Evolutionary conservation across 2,329 filamentous ascomycete genomes (phyloP).

Genomic region (Microsporum canis): DNA sequence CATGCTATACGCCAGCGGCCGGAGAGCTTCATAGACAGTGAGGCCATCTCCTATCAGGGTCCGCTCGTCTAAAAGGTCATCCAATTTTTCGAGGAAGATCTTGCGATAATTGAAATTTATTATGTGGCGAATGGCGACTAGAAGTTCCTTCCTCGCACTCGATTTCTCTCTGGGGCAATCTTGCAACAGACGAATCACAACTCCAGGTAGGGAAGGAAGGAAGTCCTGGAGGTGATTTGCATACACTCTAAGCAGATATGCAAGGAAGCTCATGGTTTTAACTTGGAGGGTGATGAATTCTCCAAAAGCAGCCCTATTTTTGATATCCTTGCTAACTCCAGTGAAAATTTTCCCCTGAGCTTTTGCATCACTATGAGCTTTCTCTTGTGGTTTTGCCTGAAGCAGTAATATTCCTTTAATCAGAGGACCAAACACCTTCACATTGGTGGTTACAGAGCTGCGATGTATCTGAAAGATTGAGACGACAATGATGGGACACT

Average conservation of each 20-base stretch:
- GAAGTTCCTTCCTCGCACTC: slow-evolving; percentile 79
- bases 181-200: slow-evolving; percentile 80
- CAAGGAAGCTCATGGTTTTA: slow-evolving; percentile 97
- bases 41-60: slow-evolving; percentile 91
- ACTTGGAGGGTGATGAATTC: slow-evolving; percentile 97
- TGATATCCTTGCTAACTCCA: slow-evolving; percentile 85
- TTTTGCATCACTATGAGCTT: slow-evolving; percentile 76
- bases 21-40: slow-evolving; percentile 92
- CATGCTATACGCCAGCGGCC: slow-evolving; percentile 95
- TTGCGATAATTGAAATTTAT: slow-evolving; percentile 98
- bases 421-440: slow-evolving; percentile 81
- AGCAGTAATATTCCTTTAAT: slow-evolving; percentile 84
- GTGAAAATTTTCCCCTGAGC: slow-evolving; percentile 74
- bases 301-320: slow-evolving; percentile 85
- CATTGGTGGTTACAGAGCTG: slow-evolving; percentile 65
- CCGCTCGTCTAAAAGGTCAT: slow-evolving; percentile 85
- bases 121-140: slow-evolving; percentile 94
- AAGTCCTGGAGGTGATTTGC: slow-evolving; percentile 81
- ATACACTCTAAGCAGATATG: slow-evolving; percentile 82
- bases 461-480: slow-evolving; percentile 95
- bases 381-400: slow-evolving; percentile 85
- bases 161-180: slow-evolving; percentile 95
- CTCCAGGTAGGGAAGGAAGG: slow-evolving; percentile 68
- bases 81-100: slow-evolving; percentile 88
- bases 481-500: slow-evolving; percentile 97